These are phyloP conservation scores for Periconia sp. DNA, from an alignment of 2,329 filamentous ascomycete genomes.

Conservation along the genomic window DNA sequence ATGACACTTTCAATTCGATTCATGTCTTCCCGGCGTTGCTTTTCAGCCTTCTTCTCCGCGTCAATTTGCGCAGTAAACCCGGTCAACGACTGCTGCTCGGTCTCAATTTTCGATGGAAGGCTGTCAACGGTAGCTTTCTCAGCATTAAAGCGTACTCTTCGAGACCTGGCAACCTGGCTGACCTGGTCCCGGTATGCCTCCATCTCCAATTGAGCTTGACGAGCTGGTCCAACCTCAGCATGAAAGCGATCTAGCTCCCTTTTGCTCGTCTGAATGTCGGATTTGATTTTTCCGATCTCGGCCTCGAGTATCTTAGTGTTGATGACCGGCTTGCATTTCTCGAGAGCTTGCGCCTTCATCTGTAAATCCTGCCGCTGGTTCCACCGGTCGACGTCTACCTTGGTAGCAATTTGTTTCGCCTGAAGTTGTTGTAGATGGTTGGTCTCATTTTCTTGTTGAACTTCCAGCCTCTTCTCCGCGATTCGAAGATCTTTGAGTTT, in stretches of 20 bases:
- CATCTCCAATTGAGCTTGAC: slow-evolving; percentile 73
- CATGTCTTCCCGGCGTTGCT: slow-evolving; percentile 41
- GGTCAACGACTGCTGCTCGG: slow-evolving; percentile 46
- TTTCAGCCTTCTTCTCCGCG: slow-evolving; percentile 51
- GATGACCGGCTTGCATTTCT: slow-evolving; percentile 69
- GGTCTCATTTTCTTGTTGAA: slow-evolving; percentile 60
- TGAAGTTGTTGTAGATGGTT: slow-evolving; percentile 73
- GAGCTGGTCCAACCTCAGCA: slow-evolving; percentile 67
- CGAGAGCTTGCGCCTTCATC: slow-evolving; percentile 67
- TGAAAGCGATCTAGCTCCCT: slow-evolving; percentile 66
- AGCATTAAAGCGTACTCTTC: slow-evolving; percentile 60
- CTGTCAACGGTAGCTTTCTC: slow-evolving; percentile 61
- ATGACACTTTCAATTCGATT: slow-evolving; percentile 57
- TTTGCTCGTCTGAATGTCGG: slow-evolving; percentile 60
- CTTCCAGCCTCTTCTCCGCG: slow-evolving; percentile 69
- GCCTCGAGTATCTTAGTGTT: slow-evolving; percentile 65
- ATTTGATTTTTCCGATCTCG: slow-evolving; percentile 60
- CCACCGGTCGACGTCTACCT: slow-evolving; percentile 82
- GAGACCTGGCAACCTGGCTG: slow-evolving; percentile 60
- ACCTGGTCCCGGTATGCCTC: slow-evolving; percentile 68
- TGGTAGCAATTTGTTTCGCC: slow-evolving; percentile 73
- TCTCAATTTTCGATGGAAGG: slow-evolving; percentile 40
- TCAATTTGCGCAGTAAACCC: slow-evolving; percentile 50
- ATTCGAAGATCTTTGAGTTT: slow-evolving; percentile 73
- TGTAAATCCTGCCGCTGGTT: slow-evolving; percentile 75